phyloP scores from a whole-genome alignment of 2,329 filamentous ascomycete species.

The Epichloe brachyelytri region DNA sequence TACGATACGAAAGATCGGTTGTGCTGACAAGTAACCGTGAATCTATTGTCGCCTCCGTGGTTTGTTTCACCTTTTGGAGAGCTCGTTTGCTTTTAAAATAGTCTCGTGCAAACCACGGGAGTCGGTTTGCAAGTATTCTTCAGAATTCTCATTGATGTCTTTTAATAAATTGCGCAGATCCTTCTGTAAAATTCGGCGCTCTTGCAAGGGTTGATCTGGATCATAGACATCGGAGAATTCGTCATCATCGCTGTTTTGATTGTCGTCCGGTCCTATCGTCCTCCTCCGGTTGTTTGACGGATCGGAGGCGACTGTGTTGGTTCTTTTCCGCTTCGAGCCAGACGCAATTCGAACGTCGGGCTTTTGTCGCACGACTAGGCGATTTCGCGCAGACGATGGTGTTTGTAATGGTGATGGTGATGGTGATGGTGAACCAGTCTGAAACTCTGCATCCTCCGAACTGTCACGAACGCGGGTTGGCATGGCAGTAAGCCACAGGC shows the following conservation, averaged over 20 bases:
- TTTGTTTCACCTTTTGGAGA: constrained; percentile 68
- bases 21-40: constrained; percentile 72
- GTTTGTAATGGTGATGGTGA: constrained; percentile 9
- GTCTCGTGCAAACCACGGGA: constrained; percentile 53
- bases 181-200: constrained; percentile 59
- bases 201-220: constrained; percentile 65
- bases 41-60: constrained; percentile 80
- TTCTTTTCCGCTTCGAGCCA: constrained; percentile 21
- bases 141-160: constrained; percentile 50
- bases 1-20: constrained; percentile 68
- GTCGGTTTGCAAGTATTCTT: constrained; percentile 55
- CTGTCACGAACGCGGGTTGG: constrained; percentile 13
- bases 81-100: constrained; percentile 51
- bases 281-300: constrained; percentile 12
- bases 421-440: constrained; percentile 11
- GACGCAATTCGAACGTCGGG: constrained; percentile 11
- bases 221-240: constrained; percentile 47
- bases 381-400: constrained; percentile 10
- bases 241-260: constrained; percentile 7
- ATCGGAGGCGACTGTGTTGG: constrained; percentile 11
- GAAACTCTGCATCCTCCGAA: constrained; percentile 7
- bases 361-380: constrained; percentile 15
- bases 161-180: constrained; percentile 56
- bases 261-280: constrained; percentile 8
- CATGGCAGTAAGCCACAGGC: constrained; percentile 7